These are phyloP conservation scores for Lanzia echinophila DNA, from an alignment of 2,329 filamentous ascomycete species.

Conservation along the genomic window DNA sequence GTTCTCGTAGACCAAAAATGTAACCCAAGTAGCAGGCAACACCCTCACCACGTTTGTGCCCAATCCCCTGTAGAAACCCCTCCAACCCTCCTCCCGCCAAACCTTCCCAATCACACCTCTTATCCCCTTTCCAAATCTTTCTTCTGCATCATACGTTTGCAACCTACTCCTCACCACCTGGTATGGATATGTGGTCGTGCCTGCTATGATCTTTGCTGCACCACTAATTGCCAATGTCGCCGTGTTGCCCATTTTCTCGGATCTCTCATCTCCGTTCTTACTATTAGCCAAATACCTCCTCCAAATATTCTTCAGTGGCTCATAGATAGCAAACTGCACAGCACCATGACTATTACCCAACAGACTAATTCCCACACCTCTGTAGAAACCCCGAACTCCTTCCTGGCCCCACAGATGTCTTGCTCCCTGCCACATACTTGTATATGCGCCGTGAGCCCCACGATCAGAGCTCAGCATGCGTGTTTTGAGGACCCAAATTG, in stretches of 20 bases:
- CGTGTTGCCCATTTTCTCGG: constrained; percentile 23
- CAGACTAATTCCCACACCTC: constrained; percentile 74
- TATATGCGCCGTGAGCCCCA: constrained; percentile 70
- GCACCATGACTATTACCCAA: constrained; percentile 88
- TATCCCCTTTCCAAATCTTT: constrained; percentile 63
- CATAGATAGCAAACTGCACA: constrained; percentile 94
- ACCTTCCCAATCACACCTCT: constrained; percentile 66
- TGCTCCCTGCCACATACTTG: constrained; percentile 66
- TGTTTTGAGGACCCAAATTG: constrained; percentile 97
- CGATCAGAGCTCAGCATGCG: constrained; percentile 87
- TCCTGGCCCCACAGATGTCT: constrained; percentile 61
- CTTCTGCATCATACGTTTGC: constrained; percentile 80
- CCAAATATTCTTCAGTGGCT: constrained; percentile 51
- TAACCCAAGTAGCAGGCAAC: constrained; percentile 91
- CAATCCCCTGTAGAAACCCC: constrained; percentile 87
- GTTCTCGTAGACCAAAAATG: constrained; percentile 96
- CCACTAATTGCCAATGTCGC: constrained; percentile 75
- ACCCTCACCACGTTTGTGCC: constrained; percentile 86
- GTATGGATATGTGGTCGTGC: constrained; percentile 88
- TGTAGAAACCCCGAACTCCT: constrained; percentile 76
- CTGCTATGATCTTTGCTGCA: constrained; percentile 77
- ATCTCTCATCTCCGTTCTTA: constrained; percentile 18
- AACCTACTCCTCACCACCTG: constrained; percentile 84
- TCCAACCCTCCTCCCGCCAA: constrained; percentile 70
- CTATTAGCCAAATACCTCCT: constrained; percentile 45